phyloP scores from a whole-genome alignment of 2,329 filamentous ascomycete genomes.

The Colletotrichum cuscutae region DNA sequence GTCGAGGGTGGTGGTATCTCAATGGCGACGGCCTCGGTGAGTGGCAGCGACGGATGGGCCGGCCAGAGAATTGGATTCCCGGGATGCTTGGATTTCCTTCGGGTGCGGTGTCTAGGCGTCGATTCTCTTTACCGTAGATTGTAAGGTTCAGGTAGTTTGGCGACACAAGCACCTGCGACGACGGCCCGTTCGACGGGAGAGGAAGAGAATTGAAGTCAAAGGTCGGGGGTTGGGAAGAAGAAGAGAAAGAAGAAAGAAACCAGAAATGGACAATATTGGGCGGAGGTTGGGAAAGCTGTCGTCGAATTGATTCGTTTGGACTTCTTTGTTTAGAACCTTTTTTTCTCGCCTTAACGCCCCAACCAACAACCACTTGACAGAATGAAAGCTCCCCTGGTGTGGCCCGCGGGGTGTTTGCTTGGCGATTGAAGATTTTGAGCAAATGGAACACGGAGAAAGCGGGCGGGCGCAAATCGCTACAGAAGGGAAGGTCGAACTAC shows the following conservation, averaged over 20 bases:
- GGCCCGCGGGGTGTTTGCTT: no score
- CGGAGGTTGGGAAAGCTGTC: not conserved
- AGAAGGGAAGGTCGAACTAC: not conserved
- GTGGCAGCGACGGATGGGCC: not conserved
- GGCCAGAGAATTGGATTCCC: not conserved
- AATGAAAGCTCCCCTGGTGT: conserved; percentile 1
- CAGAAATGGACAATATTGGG: not conserved
- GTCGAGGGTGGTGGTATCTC: not conserved
- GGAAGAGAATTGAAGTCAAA: no score
- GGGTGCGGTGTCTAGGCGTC: not conserved
- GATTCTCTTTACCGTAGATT: not conserved
- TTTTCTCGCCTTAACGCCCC: not conserved
- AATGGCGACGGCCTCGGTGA: not conserved
- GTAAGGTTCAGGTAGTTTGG: not conserved
- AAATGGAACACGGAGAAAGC: not conserved
- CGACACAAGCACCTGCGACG: not conserved
- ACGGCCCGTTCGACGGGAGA: not conserved
- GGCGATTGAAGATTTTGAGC: not conserved
- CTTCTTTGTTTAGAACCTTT: not conserved
- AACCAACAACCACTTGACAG: conserved; percentile 5
- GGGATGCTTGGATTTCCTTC: not conserved
- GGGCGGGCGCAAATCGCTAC: not conserved
- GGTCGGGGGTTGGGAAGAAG: not conserved
- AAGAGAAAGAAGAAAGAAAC: no score
- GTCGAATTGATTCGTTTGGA: not conserved